phyloP scores from a whole-genome alignment of 352 stramenopile species.

The Peronosclerospora sorghi region DNA sequence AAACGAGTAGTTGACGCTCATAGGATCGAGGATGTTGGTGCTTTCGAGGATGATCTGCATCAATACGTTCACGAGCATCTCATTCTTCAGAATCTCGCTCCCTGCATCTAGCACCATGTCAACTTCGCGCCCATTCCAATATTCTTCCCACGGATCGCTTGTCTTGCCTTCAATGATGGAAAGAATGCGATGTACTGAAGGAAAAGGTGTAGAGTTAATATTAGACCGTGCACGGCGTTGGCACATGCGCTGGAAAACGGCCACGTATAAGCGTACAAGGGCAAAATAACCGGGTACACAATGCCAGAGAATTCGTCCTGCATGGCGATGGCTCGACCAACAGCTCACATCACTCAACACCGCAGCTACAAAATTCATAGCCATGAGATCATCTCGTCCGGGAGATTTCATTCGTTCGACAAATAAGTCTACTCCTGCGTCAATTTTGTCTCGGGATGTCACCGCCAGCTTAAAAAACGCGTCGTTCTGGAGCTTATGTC shows the following conservation, averaged over 20 bases:
- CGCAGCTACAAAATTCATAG: slow-evolving; percentile 57
- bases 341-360: slow-evolving; percentile 48
- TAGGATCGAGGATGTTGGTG: slow-evolving; percentile 73
- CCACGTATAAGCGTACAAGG: slow-evolving; percentile 51
- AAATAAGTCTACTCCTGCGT: slow-evolving; percentile 38
- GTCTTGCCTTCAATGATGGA: slow-evolving; percentile 41
- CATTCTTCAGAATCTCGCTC: slow-evolving; percentile 57
- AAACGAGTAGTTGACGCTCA: slow-evolving; percentile 79
- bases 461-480: slow-evolving; percentile 25
- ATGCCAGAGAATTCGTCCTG: slow-evolving; percentile 49
- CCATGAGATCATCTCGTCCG: slow-evolving; percentile 48
- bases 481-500: slow-evolving; percentile 32
- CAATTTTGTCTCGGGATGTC: slow-evolving; percentile 35
- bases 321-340: slow-evolving; percentile 41
- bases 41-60: slow-evolving; percentile 73
- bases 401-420: slow-evolving; percentile 43
- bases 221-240: slow-evolving; percentile 42
- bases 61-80: slow-evolving; percentile 55
- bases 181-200: slow-evolving; percentile 44
- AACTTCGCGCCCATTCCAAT: slow-evolving; percentile 58
- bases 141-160: slow-evolving; percentile 59
- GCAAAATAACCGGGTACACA: slow-evolving; percentile 71
- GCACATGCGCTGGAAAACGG: slow-evolving; percentile 68
- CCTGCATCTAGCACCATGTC: slow-evolving; percentile 43
- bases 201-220: slow-evolving; percentile 16